phyloP scores from a whole-genome alignment of 345 rosid genomes.

The Carallia pectinifolia region DNA sequence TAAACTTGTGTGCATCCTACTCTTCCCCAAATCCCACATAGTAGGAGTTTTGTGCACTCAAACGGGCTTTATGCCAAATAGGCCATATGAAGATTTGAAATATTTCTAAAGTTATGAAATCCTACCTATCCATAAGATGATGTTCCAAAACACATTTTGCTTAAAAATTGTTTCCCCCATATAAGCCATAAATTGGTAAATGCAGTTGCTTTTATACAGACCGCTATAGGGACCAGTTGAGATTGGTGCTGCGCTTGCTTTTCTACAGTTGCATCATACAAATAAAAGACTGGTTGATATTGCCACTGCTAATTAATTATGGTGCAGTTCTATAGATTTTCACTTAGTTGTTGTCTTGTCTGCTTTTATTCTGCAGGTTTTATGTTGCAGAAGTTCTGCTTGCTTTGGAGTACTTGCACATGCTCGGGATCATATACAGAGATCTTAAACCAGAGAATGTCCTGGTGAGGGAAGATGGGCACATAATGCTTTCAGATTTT shows the following conservation, averaged over 20 bases:
- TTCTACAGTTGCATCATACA: neutral
- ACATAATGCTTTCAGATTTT: slow-evolving; percentile 35
- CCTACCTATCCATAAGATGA: neutral
- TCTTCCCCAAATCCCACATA: too few species aligned
- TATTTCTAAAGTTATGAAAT: neutral
- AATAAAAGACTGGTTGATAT: neutral
- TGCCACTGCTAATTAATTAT: neutral
- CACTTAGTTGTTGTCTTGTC: neutral
- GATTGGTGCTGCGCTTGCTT: too few species aligned
- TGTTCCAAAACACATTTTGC: neutral
- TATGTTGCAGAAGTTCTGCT: slow-evolving; percentile 34
- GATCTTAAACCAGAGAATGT: slow-evolving; percentile 37
- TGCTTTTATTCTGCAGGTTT: slow-evolving; percentile 15
- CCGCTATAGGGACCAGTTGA: too few species aligned
- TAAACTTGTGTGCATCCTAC: too few species aligned
- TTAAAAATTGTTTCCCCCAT: neutral
- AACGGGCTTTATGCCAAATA: neutral
- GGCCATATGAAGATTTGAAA: neutral
- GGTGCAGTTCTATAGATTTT: neutral
- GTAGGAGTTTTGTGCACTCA: too few species aligned
- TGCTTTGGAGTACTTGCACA: slow-evolving; percentile 35
- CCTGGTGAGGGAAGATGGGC: slow-evolving; percentile 33
- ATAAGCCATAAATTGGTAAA: too few species aligned
- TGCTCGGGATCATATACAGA: slow-evolving; percentile 36
- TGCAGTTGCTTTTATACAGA: neutral